phyloP scores from a whole-genome alignment of 495 filamentous ascomycete genomes.

The Talaromyces liani region DNA sequence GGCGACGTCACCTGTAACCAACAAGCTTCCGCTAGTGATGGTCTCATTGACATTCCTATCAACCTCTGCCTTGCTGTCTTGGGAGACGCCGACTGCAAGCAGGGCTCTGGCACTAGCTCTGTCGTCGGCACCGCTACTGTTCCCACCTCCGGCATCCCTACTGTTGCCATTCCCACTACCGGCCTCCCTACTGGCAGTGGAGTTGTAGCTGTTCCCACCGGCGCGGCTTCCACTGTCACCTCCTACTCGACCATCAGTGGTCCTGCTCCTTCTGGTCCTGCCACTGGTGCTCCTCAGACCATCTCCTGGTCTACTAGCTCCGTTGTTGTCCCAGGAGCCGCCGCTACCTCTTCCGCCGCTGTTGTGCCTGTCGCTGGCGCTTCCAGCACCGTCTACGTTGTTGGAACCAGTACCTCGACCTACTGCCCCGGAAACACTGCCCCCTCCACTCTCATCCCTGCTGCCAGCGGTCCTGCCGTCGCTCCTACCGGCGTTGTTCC shows the following conservation, averaged over 20 bases:
- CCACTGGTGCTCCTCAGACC: conserved; percentile 7
- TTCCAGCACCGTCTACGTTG: conserved; percentile 13
- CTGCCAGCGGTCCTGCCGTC: background rate
- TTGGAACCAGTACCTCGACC: background rate
- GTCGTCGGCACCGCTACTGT: conserved; percentile 1
- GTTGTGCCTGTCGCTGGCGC: conserved; percentile 5
- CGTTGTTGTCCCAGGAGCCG: conserved; percentile 6
- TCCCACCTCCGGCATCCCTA: conserved; percentile 1
- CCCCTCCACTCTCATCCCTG: background rate
- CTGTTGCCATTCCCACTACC: conserved; percentile 4
- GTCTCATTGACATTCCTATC: conserved; percentile 23
- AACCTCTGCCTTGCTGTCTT: conserved; percentile 24
- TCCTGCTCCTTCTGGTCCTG: background rate
- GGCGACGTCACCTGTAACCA: conserved; percentile 21
- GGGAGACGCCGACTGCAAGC: conserved; percentile 21
- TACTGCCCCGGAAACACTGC: conserved; percentile 3
- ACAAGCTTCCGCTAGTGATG: background rate
- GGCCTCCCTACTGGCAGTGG: background rate
- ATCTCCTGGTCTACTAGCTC: conserved; percentile 1
- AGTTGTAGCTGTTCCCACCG: background rate
- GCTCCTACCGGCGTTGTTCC: conserved; percentile 6
- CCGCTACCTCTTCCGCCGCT: conserved; percentile 9
- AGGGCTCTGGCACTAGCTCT: conserved; percentile 3
- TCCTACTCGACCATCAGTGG: background rate
- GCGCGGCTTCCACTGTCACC: background rate